phyloP scores from a whole-genome alignment of 2,329 filamentous ascomycete genomes.

The Bipolaris zeicola region DNA sequence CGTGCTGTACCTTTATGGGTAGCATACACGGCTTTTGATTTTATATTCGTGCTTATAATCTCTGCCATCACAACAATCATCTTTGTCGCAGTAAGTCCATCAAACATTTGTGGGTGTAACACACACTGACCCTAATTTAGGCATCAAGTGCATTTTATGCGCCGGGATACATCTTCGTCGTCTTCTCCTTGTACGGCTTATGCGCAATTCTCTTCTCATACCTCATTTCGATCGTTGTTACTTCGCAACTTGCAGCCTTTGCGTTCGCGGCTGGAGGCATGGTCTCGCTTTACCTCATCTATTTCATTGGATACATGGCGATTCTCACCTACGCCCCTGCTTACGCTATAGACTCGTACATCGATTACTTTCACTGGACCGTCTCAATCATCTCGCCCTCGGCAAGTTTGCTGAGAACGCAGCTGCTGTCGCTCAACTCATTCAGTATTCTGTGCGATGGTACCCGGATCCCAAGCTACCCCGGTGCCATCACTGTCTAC shows the following conservation, averaged over 20 bases:
- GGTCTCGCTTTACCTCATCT: conserved; percentile 58
- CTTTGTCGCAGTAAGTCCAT: conserved; percentile 61
- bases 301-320: conserved; percentile 56
- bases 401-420: conserved; percentile 72
- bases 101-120: not conserved
- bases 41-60: conserved; percentile 70
- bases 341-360: conserved; percentile 67
- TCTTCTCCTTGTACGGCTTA: conserved; percentile 81
- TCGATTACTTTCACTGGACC: conserved; percentile 75
- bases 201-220: conserved; percentile 79
- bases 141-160: conserved; percentile 73
- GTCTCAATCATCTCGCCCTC: conserved; percentile 77
- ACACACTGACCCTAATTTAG: conserved; percentile 21
- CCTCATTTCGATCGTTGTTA: conserved; percentile 77
- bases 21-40: conserved; percentile 82
- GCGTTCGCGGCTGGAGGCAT: conserved; percentile 81
- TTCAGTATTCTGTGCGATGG: conserved; percentile 78
- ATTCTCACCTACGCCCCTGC: conserved; percentile 77
- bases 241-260: conserved; percentile 81
- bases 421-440: conserved; percentile 80
- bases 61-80: conserved; percentile 71
- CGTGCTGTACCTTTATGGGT: conserved; percentile 81
- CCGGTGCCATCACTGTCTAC: conserved; percentile 73
- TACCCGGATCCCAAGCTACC: conserved; percentile 67
- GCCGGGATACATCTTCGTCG: conserved; percentile 78